Conservation (phyloP, 495 filamentous ascomycete genomes). For the Niebla homalea region DNA sequence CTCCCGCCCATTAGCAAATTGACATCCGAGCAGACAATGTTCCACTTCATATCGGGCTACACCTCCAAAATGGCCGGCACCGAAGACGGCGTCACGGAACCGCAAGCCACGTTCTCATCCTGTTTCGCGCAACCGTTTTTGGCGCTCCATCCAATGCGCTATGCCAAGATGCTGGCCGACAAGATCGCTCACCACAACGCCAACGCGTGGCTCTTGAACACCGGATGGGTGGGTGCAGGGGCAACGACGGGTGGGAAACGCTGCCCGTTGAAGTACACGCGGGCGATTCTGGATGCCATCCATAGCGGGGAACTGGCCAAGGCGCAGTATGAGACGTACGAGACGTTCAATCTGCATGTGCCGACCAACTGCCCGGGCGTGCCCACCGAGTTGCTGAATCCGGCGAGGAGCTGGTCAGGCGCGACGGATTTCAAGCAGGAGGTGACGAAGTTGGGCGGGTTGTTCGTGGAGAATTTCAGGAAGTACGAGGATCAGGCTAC, state of each 20-base stretch:
- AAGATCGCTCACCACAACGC: constrained; percentile 92
- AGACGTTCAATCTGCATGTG: constrained; percentile 89
- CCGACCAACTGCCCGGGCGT: constrained; percentile 78
- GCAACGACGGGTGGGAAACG: constrained; percentile 92
- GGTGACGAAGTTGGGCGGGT: constrained; percentile 70
- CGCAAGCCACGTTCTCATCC: constrained; percentile 95
- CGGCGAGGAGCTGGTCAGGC: constrained; percentile 79
- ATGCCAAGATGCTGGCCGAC: constrained; percentile 92
- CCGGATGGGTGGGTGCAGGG: constrained; percentile 95
- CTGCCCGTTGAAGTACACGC: constrained; percentile 96
- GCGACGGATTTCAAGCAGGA: constrained; percentile 65
- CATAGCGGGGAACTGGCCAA: constrained; percentile 91
- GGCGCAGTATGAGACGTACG: constrained; percentile 85
- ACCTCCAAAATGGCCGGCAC: constrained; percentile 99
- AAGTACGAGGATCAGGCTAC: constrained; percentile 86
- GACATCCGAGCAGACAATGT: constrained; percentile 92
- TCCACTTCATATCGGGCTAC: constrained; percentile 99
- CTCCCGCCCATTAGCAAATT: constrained; percentile 97
- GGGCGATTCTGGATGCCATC: constrained; percentile 95
- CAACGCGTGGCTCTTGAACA: constrained; percentile 98
- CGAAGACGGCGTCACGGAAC: constrained; percentile 90
- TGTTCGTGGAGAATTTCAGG: constrained; percentile 96
- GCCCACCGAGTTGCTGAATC: constrained; percentile 85
- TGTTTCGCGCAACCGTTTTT: constrained; percentile 99
- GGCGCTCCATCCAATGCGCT: constrained; percentile 97